These are phyloP conservation scores for Pythium dissimile DNA, from an alignment of 352 stramenopile species.

Conservation along the genomic window DNA sequence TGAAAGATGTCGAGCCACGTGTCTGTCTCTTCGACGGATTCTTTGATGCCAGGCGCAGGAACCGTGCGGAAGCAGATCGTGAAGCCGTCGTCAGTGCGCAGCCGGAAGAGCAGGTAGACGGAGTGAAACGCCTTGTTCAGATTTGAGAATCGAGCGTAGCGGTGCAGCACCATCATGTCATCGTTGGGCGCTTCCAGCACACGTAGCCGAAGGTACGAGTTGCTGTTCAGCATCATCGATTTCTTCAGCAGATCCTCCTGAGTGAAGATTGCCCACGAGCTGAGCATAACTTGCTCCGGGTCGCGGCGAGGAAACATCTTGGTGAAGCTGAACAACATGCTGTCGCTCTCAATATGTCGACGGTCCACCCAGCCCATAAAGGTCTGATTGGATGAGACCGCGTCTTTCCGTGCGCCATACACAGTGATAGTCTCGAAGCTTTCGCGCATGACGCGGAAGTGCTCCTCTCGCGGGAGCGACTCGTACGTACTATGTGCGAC, in stretches of 20 bases:
- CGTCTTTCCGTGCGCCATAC: constrained; percentile 41
- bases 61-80: constrained; percentile 63
- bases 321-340: constrained; percentile 61
- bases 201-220: constrained; percentile 33
- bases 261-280: constrained; percentile 43
- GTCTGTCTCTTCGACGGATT: constrained; percentile 37
- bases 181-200: constrained; percentile 47
- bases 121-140: constrained; percentile 48
- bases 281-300: constrained; percentile 36
- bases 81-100: constrained; percentile 52
- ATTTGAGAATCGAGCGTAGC: constrained; percentile 38
- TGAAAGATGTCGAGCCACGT: constrained; percentile 61
- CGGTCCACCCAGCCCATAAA: constrained; percentile 58
- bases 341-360: constrained; percentile 29
- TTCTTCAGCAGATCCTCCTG: constrained; percentile 36
- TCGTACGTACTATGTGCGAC: constrained; percentile 23
- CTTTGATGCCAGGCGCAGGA: constrained; percentile 41
- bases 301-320: constrained; percentile 42
- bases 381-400: constrained; percentile 38
- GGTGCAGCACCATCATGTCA: constrained; percentile 48
- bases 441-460: constrained; percentile 49
- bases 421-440: constrained; percentile 46
- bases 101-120: constrained; percentile 62
- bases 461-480: constrained; percentile 29
- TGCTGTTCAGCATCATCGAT: constrained; percentile 32